phyloP scores from a whole-genome alignment of 2,329 filamentous ascomycete genomes.

The Calonectria pteridis region DNA sequence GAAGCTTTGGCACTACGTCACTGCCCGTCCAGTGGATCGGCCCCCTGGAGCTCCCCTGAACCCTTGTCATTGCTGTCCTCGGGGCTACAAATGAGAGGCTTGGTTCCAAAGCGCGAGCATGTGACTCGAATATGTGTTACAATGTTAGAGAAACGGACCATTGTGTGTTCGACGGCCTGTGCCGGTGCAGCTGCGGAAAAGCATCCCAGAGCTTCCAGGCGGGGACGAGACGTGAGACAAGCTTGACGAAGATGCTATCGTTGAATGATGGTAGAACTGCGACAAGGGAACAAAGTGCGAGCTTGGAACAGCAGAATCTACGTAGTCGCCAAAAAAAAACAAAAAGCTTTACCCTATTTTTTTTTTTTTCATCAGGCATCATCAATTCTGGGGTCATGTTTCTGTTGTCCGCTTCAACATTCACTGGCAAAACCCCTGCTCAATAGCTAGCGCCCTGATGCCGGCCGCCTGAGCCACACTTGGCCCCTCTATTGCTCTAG shows the following conservation, averaged over 20 bases:
- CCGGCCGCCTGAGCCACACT: conserved; percentile 4
- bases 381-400: not conserved
- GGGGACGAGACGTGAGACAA: not conserved
- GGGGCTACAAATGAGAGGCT: not conserved
- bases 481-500: not conserved
- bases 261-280: not conserved
- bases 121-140: not conserved
- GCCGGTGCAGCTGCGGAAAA: not conserved
- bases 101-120: not conserved
- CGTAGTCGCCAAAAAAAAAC: too few species aligned
- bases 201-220: not conserved
- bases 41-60: not conserved
- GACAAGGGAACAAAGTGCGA: not conserved
- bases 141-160: not conserved
- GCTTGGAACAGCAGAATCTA: not conserved
- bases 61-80: not conserved
- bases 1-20: conserved; percentile 44
- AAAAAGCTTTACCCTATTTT: not conserved
- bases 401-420: not conserved
- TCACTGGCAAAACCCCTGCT: not conserved
- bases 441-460: not conserved
- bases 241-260: not conserved
- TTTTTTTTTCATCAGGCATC: not conserved
- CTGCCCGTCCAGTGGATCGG: conserved; percentile 7
- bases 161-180: not conserved